Base-by-base conservation (phyloP, 2,329 filamentous ascomycete genomes). In the Microsporum ferrugineum region DNA sequence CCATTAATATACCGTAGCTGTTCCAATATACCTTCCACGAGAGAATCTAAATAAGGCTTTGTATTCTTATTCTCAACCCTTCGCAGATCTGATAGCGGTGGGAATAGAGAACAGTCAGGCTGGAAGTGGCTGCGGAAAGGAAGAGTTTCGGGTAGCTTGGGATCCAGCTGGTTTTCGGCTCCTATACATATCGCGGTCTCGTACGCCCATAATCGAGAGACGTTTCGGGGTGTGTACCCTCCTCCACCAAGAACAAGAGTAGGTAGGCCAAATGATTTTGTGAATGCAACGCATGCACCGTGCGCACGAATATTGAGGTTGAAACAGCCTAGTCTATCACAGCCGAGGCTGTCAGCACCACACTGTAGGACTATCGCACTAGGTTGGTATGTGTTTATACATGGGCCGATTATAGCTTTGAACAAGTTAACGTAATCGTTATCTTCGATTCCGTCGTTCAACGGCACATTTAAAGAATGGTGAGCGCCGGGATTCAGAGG, bases 271-370 rank as follows among this genome's bases (percentile, higher is more conserved):
- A 91, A 84, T 55, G 80, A 83, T 74, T 97, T 97, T 74, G 91
- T 90, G 69, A 88, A 96, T 57, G 87, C 84, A 62, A 96, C 89
- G 72, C 94, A 99, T 65, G 87, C 87, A 59, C 91, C 92, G 75
- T 99, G 94, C 12, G 91, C 92, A 71, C 90, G 87, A 63, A 99
- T 94, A 72, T 96, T 95, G 63, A 99, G 84, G 71, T 97, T 99
- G 81, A 99, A 99, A 65, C 91, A 88, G 57, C 94, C 94, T 0
- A 99, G 83, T 27, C 94, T 84, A 75, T 99, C 94, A 64, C 94
- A 92, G 43, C 91, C 92, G 0, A 99, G 82, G 45, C 89, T 95
- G 78, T 99, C 94, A 51, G 92, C 94, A 62, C 94, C 94, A 71
- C 94, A 97, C 75, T 99, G 94, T 1, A 99, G 80, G 5, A 95